Evolutionary conservation across 495 filamentous ascomycete genomes (phyloP).

Genomic region (Glutinoglossum americanum): DNA sequence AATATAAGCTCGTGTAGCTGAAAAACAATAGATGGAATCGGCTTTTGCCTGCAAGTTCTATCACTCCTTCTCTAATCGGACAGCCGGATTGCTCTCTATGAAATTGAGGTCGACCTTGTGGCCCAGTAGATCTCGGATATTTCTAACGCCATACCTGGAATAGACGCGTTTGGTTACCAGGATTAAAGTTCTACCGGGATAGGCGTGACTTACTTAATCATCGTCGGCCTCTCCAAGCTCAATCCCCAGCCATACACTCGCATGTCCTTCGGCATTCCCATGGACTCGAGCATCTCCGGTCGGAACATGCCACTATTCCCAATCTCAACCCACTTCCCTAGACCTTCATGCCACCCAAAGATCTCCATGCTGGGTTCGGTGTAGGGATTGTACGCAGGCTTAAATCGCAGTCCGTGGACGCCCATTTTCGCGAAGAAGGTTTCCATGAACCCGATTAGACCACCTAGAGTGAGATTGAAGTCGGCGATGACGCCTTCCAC

Average conservation of each 20-base stretch:
- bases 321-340: constrained; percentile 87
- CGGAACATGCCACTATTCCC: constrained; percentile 97
- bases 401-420: constrained; percentile 70
- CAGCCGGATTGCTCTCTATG: constrained; percentile 62
- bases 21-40: too few species aligned
- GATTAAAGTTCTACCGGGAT: background rate
- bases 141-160: constrained; percentile 46
- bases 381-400: constrained; percentile 96
- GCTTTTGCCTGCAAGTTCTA: too few species aligned
- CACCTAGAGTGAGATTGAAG: constrained; percentile 73
- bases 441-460: constrained; percentile 89
- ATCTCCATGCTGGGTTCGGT: constrained; percentile 98
- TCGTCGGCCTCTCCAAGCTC: constrained; percentile 81
- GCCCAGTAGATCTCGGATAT: constrained; percentile 68
- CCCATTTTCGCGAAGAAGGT: constrained; percentile 95
- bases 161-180: background rate
- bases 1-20: background rate
- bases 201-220: constrained; percentile 55
- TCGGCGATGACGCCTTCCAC: constrained; percentile 97
- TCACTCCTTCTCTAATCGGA: constrained; percentile 61
- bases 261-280: constrained; percentile 77
- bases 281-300: constrained; percentile 81
- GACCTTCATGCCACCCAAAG: constrained; percentile 75
- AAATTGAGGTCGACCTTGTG: constrained; percentile 71
- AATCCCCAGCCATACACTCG: constrained; percentile 80